Base-by-base conservation (phyloP, 2,329 filamentous ascomycete species). In the Zasmidium citrigriseum region DNA sequence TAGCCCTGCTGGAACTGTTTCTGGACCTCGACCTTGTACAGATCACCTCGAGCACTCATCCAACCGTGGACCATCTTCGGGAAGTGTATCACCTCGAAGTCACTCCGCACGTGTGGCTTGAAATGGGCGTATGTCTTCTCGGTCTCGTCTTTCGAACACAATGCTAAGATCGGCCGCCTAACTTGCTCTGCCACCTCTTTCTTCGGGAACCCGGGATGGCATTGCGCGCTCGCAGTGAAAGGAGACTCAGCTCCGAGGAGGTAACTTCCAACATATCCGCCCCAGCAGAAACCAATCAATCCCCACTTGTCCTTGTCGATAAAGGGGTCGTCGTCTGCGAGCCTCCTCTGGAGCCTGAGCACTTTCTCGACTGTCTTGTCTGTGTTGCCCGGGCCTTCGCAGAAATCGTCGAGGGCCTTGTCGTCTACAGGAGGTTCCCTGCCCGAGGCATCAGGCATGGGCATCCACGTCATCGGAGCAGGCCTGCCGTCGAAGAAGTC, bases 221-320 rank as follows among this genome's bases (percentile, higher is more conserved):
- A 16, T 22, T 49, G 14, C n/a, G 24, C 56, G 21, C 27, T 22
- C 12, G 52, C 51, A 2, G n/a, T 24, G 29, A 59, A 59, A 4
- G 52, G 52, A 16, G 52, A 47, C 24, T 34, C 22, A 21, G 24
- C 41, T 23, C 25, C 46, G 14, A 54, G 52, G 12, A 54, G 25
- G 21, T 24, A 47, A 24, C 41, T 57, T n/a, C 29, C 49, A 21
- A 60, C 55, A 23, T 54, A 57, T 4, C 58, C 58, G 14, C 58
- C 58, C 58, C 58, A 60, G 24, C 54, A 57, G 25, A 54, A 60
- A 2, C 58, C 58, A n/a, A 60, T 14, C 18, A 59, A 24, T 1
- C 57, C 52, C 57, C 59, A 61, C 46, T 38, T n/a, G 7, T 21
- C 4, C 3, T 53, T 53, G 20, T 27, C 4, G 34, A 11, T n/a